Percentiles rank a stretch among this genome's conserved stretches.
Evolutionary conservation across 495 filamentous ascomycete species (phyloP).

Genomic region (Aspergillus homomorphus): DNA sequence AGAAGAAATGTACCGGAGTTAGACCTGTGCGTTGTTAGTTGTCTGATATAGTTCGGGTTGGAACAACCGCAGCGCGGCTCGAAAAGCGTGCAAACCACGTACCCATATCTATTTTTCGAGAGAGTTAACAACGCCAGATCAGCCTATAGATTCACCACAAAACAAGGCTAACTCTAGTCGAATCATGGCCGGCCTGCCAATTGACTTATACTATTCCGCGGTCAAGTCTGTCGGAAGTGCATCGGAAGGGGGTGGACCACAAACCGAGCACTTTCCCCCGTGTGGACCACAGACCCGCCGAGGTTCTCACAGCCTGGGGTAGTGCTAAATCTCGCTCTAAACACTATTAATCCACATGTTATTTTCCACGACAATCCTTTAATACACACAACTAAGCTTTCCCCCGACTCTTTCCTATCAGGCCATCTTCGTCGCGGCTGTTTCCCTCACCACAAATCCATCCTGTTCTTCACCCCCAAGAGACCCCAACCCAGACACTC

Average conservation of each 20-base stretch:
- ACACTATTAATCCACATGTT: no score
- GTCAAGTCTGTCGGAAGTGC: background rate
- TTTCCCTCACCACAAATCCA: background rate
- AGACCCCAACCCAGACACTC: background rate
- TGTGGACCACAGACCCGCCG: background rate
- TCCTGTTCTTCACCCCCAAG: background rate
- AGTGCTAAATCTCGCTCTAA: no score
- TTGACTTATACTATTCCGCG: background rate
- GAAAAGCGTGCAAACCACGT: background rate
- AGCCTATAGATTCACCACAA: background rate
- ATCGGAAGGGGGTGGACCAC: background rate
- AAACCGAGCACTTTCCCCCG: background rate
- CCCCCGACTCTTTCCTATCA: background rate
- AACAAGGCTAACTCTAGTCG: background rate
- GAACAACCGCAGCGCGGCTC: background rate
- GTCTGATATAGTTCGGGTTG: background rate
- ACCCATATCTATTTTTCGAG: background rate
- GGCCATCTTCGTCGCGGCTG: background rate
- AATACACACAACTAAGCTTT: no score
- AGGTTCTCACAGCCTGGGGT: no score
- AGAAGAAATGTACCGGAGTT: constrained; percentile 63
- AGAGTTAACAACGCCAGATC: background rate
- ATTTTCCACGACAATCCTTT: no score
- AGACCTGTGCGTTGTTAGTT: constrained; percentile 15
- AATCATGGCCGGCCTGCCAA: background rate